Conservation (phyloP, 768 basidiomycete genomes). For the Coprinellus aureogranulatus region DNA sequence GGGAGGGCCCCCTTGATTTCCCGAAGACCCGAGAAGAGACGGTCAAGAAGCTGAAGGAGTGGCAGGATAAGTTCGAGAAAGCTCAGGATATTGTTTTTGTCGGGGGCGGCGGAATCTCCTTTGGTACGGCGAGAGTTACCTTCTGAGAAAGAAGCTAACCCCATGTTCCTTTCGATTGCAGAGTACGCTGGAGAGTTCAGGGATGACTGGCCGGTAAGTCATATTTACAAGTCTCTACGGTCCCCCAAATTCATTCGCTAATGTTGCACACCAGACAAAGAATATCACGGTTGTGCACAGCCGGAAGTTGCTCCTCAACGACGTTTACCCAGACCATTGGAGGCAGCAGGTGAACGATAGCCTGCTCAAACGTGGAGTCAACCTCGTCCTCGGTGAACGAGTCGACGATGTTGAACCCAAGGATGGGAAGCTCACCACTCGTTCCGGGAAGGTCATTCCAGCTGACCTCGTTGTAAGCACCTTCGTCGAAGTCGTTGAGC, state of each 20-base stretch:
- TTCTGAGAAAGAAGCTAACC: not conserved
- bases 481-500: no score
- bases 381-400: slow-evolving; percentile 42
- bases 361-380: slow-evolving; percentile 38
- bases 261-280: slow-evolving; percentile 36
- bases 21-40: slow-evolving; percentile 24
- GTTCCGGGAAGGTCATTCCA: slow-evolving; percentile 35
- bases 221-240: no score
- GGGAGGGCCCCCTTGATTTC: slow-evolving; percentile 35
- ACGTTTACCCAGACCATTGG: slow-evolving; percentile 47
- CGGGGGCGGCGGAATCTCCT: slow-evolving; percentile 53
- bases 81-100: slow-evolving; percentile 45
- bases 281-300: slow-evolving; percentile 57
- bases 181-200: slow-evolving; percentile 44
- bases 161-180: slow-evolving; percentile 9
- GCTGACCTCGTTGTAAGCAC: slow-evolving; percentile 54
- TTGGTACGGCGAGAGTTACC: slow-evolving; percentile 30
- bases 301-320: slow-evolving; percentile 43
- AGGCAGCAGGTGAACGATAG: slow-evolving; percentile 41
- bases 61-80: slow-evolving; percentile 26
- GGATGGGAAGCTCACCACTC: slow-evolving; percentile 6
- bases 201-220: slow-evolving; percentile 36
- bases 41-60: slow-evolving; percentile 21
- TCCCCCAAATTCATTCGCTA: no score
- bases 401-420: slow-evolving; percentile 40